Percentiles rank a stretch among this genome's conserved stretches.
Conservation (phyloP, 225 moss, liverwort and hornwort genomes). For the Sphagnum contortum region DNA sequence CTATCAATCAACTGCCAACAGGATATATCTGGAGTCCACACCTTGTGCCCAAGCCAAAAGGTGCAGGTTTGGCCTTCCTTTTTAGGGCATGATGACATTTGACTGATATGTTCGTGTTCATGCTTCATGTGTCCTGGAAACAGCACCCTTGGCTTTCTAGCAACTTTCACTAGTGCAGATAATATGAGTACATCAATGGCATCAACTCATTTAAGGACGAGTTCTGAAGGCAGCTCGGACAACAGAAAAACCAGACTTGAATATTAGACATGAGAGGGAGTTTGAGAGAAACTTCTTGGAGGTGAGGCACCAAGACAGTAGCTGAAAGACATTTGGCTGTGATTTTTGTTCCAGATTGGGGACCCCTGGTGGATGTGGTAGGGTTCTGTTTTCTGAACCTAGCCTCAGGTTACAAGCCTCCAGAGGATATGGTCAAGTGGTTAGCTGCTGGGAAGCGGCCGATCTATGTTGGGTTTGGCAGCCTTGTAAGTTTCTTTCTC, state of each 20-base stretch:
- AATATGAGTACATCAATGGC: too few relatives aligned
- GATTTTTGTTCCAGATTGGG: conserved; percentile 64
- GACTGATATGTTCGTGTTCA: not conserved
- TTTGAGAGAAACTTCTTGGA: too few relatives aligned
- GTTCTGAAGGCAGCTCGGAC: too few relatives aligned
- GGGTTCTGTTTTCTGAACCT: conserved; percentile 96
- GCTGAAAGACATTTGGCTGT: too few relatives aligned
- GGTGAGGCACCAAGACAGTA: too few relatives aligned
- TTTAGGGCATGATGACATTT: conserved; percentile 1
- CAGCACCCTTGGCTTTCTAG: too few relatives aligned
- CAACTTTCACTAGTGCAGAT: too few relatives aligned
- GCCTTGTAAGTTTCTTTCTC: conserved; percentile 51
- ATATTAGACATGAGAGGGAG: too few relatives aligned
- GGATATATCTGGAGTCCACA: conserved; percentile 74
- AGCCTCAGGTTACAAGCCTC: conserved; percentile 81
- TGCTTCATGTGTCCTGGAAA: not conserved
- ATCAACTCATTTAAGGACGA: too few relatives aligned
- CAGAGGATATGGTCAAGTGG: conserved; percentile 59
- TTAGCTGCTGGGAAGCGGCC: conserved; percentile 70
- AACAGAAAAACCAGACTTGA: too few relatives aligned
- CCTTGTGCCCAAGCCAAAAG: conserved; percentile 58
- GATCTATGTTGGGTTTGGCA: conserved; percentile 93
- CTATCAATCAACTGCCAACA: conserved; percentile 47
- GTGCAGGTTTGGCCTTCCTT: conserved; percentile 10
- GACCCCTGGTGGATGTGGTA: conserved; percentile 81